Percentiles rank a stretch among this genome's conserved stretches.
These are phyloP conservation scores for Lecanosticta acicola DNA, from an alignment of 2,329 filamentous ascomycete species.

Conservation along the genomic window DNA sequence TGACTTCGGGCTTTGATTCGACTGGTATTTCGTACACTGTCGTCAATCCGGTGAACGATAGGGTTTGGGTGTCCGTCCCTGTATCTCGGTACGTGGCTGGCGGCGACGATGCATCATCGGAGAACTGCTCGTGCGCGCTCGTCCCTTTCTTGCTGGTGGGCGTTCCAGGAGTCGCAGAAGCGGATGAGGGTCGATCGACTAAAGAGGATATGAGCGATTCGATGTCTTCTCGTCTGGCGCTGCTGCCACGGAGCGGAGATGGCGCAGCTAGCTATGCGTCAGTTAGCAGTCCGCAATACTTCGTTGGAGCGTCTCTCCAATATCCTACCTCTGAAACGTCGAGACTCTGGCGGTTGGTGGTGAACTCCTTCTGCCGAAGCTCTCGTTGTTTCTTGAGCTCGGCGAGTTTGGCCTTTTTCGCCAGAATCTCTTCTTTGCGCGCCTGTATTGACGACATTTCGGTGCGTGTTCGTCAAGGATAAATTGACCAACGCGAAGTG, in stretches of 20 bases:
- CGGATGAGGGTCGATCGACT: slow-evolving; percentile 56
- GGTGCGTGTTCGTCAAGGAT: background rate
- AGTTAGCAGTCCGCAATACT: slow-evolving; percentile 25
- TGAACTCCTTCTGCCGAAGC: slow-evolving; percentile 70
- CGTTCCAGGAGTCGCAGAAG: slow-evolving; percentile 22
- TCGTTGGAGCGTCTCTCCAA: too few species aligned
- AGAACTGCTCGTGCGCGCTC: slow-evolving; percentile 22
- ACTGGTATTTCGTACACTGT: slow-evolving; percentile 78
- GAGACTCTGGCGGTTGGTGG: slow-evolving; percentile 61
- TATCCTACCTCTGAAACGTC: slow-evolving; percentile 62
- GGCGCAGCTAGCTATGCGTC: slow-evolving; percentile 59
- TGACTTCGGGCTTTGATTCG: slow-evolving; percentile 62
- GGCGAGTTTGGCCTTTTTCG: slow-evolving; percentile 93
- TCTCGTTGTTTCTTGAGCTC: slow-evolving; percentile 92
- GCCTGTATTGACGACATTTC: slow-evolving; percentile 48
- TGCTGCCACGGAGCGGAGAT: slow-evolving; percentile 60
- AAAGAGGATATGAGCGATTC: slow-evolving; percentile 80
- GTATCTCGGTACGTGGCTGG: slow-evolving; percentile 27
- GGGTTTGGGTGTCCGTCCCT: slow-evolving; percentile 57
- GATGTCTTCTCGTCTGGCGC: slow-evolving; percentile 62
- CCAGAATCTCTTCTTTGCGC: slow-evolving; percentile 90
- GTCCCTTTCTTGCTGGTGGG: slow-evolving; percentile 25
- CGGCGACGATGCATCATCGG: slow-evolving; percentile 24
- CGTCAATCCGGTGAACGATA: slow-evolving; percentile 66
- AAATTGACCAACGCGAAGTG: background rate